phyloP scores from a whole-genome alignment of 2,329 filamentous ascomycete genomes.

The Malbranchea zuffiana region DNA sequence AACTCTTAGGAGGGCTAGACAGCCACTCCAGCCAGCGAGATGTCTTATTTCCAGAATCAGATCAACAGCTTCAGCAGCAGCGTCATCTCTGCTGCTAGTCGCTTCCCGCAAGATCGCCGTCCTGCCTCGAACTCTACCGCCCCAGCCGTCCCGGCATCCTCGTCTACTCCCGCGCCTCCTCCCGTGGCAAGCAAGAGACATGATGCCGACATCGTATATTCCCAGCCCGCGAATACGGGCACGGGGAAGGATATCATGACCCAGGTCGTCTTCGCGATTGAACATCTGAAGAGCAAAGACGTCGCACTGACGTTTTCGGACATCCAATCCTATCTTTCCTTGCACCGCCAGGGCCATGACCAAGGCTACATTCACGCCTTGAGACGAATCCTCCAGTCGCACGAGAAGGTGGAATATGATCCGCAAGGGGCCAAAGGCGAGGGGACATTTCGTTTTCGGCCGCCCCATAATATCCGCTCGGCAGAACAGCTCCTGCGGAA shows the following conservation, averaged over 20 bases:
- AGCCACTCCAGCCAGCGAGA: conserved; percentile 34
- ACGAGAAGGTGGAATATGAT: conserved; percentile 51
- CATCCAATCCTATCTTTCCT: conserved; percentile 68
- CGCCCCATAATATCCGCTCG: conserved; percentile 71
- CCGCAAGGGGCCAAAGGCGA: conserved; percentile 51
- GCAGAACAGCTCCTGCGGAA: conserved; percentile 67
- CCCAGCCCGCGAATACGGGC: conserved; percentile 64
- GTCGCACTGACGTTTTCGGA: conserved; percentile 60
- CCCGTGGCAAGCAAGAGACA: conserved; percentile 50
- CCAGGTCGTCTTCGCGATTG: conserved; percentile 76
- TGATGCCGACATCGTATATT: conserved; percentile 49
- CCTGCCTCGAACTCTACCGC: conserved; percentile 48
- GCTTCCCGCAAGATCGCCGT: conserved; percentile 45
- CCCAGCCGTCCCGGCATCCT: conserved; percentile 38
- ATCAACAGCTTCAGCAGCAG: conserved; percentile 52
- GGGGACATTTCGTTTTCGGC: conserved; percentile 72
- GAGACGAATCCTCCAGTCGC: conserved; percentile 55
- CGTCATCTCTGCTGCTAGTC: conserved; percentile 53
- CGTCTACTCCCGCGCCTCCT: conserved; percentile 28
- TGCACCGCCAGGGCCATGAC: conserved; percentile 51
- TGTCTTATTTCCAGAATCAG: conserved; percentile 58
- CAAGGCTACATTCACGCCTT: conserved; percentile 51
- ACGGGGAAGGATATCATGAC: conserved; percentile 74
- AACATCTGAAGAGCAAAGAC: conserved; percentile 64
- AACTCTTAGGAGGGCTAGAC: too few species aligned